Base-by-base conservation (phyloP, 1,284 basidiomycete genomes). In the Pyrrhoderma lamaoense region DNA sequence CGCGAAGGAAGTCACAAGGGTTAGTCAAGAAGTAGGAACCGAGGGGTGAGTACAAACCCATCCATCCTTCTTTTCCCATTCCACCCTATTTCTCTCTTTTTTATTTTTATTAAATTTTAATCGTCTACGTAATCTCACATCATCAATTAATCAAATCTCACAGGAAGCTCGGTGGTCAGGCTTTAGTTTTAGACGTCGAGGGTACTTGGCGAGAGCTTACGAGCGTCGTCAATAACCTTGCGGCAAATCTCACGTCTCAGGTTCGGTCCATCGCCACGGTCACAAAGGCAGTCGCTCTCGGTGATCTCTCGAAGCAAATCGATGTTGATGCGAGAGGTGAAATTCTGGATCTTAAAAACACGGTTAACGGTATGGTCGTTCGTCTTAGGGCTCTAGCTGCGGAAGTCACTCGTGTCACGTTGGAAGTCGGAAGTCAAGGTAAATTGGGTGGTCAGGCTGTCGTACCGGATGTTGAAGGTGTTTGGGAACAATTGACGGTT, bases 361-460 rank as follows among this genome's bases (percentile, higher is more conserved):
- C 93, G 35, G 93, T 99, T 66, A 99, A 99, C 65, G 89, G 89
- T 67, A 98, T 97, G 96, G 93, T 95, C 40, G 85, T 93, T 57
- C 75, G 89, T 62, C 75, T 98, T 35, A 80, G 94, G 51, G 80
- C 89, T 53, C 71, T 99, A 54, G 94, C 96, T 36, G 91, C 91
- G 22, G 96, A 99, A 71, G 95, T 99, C 53, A 96, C 93, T 21
- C 77, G 95, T 53, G 96, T 99, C 40, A 95, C 94, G 2, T 73
- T 93, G 47, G 92, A 96, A 74, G 93, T 96, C 66, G 93, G 93
- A 59, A 88, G 79, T 43, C 78, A 84, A 73, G 93, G 93, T 49
- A 93, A 93, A 68, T 73, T 96, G 57, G 93, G 93, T 60, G 91
- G 93, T 52, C 88, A 90, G 65, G 93, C 93, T 3, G 78, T 89